These are phyloP conservation scores for Crithidia acanthocephali DNA, from an alignment of 208 protist species.

Conservation along the genomic window DNA sequence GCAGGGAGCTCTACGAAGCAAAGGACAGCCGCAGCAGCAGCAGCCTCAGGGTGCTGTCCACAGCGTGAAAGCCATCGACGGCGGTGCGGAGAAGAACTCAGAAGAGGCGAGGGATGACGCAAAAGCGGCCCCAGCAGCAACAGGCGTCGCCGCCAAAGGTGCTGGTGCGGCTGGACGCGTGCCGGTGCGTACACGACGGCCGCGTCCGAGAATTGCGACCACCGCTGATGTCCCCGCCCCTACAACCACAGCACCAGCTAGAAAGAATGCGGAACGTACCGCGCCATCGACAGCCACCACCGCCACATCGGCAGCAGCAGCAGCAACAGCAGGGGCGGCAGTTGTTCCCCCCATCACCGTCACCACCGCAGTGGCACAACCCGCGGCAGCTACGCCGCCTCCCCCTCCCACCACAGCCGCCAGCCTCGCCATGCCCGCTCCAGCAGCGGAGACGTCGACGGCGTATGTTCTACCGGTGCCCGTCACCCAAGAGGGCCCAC, in stretches of 20 bases:
- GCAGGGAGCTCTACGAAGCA: too few species aligned
- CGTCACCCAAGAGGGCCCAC: slow-evolving; percentile 41
- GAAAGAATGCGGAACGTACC: too few species aligned
- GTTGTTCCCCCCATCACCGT: background rate
- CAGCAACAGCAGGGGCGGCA: background rate
- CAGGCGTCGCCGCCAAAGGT: background rate
- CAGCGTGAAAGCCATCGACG: too few species aligned
- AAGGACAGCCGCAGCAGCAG: too few species aligned
- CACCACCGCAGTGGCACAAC: background rate
- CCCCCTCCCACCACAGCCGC: background rate
- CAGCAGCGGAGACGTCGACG: slow-evolving; percentile 3
- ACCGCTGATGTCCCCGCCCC: too few species aligned
- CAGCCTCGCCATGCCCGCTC: background rate
- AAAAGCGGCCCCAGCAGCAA: background rate
- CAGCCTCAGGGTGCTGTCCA: too few species aligned
- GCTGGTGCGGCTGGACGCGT: background rate
- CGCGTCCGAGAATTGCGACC: background rate
- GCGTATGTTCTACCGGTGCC: background rate
- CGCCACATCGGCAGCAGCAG: background rate
- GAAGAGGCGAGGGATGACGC: too few species aligned
- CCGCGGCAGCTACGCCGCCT: background rate
- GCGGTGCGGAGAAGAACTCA: too few species aligned
- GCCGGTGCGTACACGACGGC: background rate
- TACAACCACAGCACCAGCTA: too few species aligned
- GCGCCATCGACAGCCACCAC: too few species aligned